Conservation (phyloP, 805 yeast species). For the Metschnikowia kofuensis region DNA sequence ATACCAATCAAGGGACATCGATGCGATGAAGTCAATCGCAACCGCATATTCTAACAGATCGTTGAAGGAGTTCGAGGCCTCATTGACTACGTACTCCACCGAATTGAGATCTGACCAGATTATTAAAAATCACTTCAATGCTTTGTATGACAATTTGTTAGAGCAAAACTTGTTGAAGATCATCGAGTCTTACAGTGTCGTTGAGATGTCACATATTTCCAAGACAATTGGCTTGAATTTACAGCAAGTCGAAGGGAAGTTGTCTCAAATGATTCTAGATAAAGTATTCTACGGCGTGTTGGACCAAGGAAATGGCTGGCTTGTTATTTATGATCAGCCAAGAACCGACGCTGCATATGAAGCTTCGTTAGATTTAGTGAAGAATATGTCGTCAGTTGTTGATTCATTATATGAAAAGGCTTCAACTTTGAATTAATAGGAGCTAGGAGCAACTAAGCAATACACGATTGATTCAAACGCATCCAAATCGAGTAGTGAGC, state of each 20-base stretch:
- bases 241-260: slow-evolving; percentile 88
- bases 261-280: slow-evolving; percentile 95
- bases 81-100: slow-evolving; percentile 62
- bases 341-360: slow-evolving; percentile 85
- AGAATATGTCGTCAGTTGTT: slow-evolving; percentile 82
- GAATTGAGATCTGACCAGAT: slow-evolving; percentile 86
- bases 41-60: slow-evolving; percentile 87
- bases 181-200: slow-evolving; percentile 93
- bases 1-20: slow-evolving; percentile 80
- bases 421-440: slow-evolving; percentile 61
- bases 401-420: slow-evolving; percentile 94
- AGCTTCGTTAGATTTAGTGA: slow-evolving; percentile 80
- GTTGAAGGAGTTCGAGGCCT: slow-evolving; percentile 84
- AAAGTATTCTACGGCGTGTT: slow-evolving; percentile 93
- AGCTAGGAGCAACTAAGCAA: not conserved
- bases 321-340: slow-evolving; percentile 86
- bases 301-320: slow-evolving; percentile 98
- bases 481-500: not conserved
- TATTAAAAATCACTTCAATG: slow-evolving; percentile 87
- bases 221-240: slow-evolving; percentile 82
- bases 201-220: slow-evolving; percentile 89
- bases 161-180: slow-evolving; percentile 92
- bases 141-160: slow-evolving; percentile 85
- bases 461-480: not conserved
- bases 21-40: slow-evolving; percentile 93